Base-by-base conservation (phyloP, 2,329 filamentous ascomycete genomes). In the Colletotrichum sp. region DNA sequence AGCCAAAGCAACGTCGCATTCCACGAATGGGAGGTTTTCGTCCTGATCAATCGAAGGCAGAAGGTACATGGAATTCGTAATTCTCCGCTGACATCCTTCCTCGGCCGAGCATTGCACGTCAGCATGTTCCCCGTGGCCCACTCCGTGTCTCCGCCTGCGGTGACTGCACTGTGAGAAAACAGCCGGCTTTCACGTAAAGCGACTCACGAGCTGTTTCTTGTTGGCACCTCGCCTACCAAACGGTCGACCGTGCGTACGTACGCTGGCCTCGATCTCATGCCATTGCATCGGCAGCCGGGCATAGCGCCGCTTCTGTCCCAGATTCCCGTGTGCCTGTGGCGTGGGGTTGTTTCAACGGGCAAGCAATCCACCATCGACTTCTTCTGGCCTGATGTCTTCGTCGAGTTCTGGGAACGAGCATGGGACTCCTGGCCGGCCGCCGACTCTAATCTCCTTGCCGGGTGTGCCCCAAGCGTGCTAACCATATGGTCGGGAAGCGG, bases 401-500 rank as follows among this genome's bases (percentile, higher is more conserved):
- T 34, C 30, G 69, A 75, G 32, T 16, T 56, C 14, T 61, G 24
- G 52, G 55, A 67, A 62, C 43, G 73, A 71, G 55, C 62, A 73
- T 59, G 73, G 69, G 48, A 34, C 59, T 61, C 32, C 61, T 43
- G 59, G 73, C 48, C 55, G 34, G 64, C 48, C 70, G 56, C 21
- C 34, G 34, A 59, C 61, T 73, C 18, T 56, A 69, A 64, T 69
- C 34, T 74, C 70, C 64, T 69, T 48, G 48, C 34, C 36, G 59
- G 48, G 59, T 55, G 64, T 55, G 63, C 59, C 30, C 52, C 55
- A 55, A 65, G 64, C 38, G 36, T 59, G 58, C 18, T 43, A 55
- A 65, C 73, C 73, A 65, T 59, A 74, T 65, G 64, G 73, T 52
- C 61, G 73, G 73, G 48, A 73, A 74, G 65, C 73, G 71, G 69